Evolutionary conservation across 257 asterid species (phyloP).

Genomic region (Scutellaria galericulata): DNA sequence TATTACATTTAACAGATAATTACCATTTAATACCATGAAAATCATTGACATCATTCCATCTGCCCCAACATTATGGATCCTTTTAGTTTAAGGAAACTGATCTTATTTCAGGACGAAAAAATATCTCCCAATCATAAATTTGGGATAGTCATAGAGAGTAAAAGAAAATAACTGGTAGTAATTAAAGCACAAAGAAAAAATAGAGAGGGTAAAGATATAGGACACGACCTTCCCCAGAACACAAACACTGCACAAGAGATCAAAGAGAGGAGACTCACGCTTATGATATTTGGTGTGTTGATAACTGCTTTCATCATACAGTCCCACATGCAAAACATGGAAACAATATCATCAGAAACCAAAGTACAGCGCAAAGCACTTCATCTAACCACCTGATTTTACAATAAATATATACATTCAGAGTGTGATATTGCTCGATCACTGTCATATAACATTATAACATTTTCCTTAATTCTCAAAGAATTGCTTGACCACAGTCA

Average conservation of each 20-base stretch:
- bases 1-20: too few relatives aligned
- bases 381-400: slow-evolving; percentile 1
- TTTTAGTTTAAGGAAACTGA: too few relatives aligned
- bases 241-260: slow-evolving; percentile 17
- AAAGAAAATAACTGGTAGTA: not conserved
- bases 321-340: slow-evolving; percentile 55
- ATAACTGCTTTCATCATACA: slow-evolving; percentile 66
- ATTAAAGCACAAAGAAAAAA: slow-evolving; percentile 13
- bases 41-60: too few relatives aligned
- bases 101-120: too few relatives aligned
- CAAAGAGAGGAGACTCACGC: slow-evolving; percentile 69
- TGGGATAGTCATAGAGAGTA: too few relatives aligned
- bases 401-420: not conserved
- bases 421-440: slow-evolving; percentile 7
- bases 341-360: slow-evolving; percentile 42
- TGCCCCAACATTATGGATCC: too few relatives aligned
- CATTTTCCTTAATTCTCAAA: slow-evolving; percentile 1
- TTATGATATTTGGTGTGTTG: slow-evolving; percentile 98
- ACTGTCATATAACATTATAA: not conserved
- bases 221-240: slow-evolving; percentile 5
- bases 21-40: too few relatives aligned
- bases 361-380: slow-evolving; percentile 21
- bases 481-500: not conserved
- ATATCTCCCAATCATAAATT: too few relatives aligned
- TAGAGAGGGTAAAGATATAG: not conserved